phyloP scores from a whole-genome alignment of 2,329 filamentous ascomycete species.

The Claviceps spartinae region DNA sequence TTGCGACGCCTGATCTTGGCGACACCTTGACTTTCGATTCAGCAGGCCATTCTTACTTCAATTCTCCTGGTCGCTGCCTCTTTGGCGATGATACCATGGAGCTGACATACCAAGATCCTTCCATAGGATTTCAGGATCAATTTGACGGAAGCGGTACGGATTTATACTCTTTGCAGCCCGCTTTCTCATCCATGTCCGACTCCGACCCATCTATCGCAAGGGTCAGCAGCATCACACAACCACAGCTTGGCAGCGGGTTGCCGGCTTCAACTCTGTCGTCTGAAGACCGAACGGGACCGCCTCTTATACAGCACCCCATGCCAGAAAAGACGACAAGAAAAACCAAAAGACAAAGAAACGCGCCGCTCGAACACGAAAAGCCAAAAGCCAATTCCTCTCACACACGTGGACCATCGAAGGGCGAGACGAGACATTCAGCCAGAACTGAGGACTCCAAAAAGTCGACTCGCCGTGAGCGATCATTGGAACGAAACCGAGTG shows the following conservation, averaged over 20 bases:
- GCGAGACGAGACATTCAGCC: background rate
- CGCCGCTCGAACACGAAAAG: background rate
- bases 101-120: background rate
- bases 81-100: background rate
- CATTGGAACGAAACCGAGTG: conserved; percentile 56
- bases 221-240: background rate
- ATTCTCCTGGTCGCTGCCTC: background rate
- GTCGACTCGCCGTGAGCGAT: conserved; percentile 32
- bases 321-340: background rate
- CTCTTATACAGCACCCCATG: background rate
- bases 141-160: background rate
- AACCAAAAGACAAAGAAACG: background rate
- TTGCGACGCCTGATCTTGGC: background rate
- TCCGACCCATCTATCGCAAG: background rate
- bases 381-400: background rate
- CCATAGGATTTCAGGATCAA: background rate
- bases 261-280: background rate
- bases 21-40: background rate
- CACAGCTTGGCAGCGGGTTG: background rate
- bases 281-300: background rate
- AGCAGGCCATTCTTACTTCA: background rate
- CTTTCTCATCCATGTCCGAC: background rate
- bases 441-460: background rate
- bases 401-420: background rate
- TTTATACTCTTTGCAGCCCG: background rate